Evolutionary conservation across 768 basidiomycete species (phyloP).

Genomic region (Hypholoma sublateritium): DNA sequence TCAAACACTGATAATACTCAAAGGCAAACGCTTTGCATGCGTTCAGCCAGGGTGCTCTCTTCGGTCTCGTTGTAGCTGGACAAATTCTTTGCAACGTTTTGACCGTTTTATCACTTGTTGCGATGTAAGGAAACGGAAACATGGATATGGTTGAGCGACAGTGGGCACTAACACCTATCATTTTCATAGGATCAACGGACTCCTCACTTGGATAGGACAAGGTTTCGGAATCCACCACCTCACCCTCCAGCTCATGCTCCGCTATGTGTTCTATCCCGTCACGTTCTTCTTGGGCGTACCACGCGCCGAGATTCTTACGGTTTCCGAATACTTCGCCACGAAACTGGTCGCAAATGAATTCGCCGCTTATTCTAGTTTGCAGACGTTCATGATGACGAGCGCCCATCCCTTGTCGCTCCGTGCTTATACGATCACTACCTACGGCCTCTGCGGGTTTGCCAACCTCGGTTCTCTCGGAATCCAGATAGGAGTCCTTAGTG

Average conservation of each 20-base stretch:
- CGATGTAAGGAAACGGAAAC: conserved; percentile 37
- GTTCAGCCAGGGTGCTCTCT: conserved; percentile 81
- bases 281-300: conserved; percentile 83
- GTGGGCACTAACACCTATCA: background rate
- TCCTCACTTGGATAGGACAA: conserved; percentile 86
- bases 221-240: conserved; percentile 83
- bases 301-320: conserved; percentile 74
- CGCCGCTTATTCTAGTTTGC: conserved; percentile 67
- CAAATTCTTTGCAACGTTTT: conserved; percentile 87
- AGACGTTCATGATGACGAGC: conserved; percentile 40
- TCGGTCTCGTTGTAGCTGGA: conserved; percentile 86
- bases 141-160: background rate
- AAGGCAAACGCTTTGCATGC: conserved; percentile 86
- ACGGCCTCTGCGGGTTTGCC: conserved; percentile 89
- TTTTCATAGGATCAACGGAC: conserved; percentile 62
- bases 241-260: conserved; percentile 81
- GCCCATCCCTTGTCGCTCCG: conserved; percentile 54
- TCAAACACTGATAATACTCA: conserved; percentile 29
- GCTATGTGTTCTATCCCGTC: conserved; percentile 88
- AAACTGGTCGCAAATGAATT: conserved; percentile 91
- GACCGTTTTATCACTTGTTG: conserved; percentile 81
- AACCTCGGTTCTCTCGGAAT: conserved; percentile 87
- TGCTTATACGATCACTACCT: conserved; percentile 81
- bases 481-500: conserved; percentile 55
- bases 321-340: conserved; percentile 79